Evolutionary conservation across 345 rosid species (phyloP).

Genomic region (Clausena lansium): DNA sequence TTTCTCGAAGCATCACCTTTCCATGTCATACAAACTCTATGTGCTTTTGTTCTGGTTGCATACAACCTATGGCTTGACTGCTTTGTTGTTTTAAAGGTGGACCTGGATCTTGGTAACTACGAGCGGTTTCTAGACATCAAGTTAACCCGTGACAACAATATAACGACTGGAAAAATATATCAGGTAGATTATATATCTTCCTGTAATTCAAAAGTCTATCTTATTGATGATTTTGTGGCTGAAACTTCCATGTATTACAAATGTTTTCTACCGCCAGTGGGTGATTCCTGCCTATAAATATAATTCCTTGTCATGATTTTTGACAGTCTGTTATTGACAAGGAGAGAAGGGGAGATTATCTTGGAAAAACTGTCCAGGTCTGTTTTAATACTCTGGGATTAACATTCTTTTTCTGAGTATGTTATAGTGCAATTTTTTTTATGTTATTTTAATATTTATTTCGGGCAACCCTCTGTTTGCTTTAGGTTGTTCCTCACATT

Average conservation of each 20-base stretch:
- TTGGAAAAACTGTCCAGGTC: conserved; percentile 99
- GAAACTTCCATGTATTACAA: not conserved
- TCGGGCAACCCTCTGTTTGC: conserved; percentile 10
- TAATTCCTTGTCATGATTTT: conserved; percentile 12
- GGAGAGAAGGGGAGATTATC: conserved; percentile 93
- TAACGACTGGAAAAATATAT: conserved; percentile 83
- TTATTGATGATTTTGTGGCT: not conserved
- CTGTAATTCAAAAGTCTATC: not conserved
- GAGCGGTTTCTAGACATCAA: conserved; percentile 73
- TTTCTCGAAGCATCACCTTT: not conserved
- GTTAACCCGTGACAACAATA: conserved; percentile 73
- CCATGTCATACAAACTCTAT: not conserved
- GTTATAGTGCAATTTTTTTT: not conserved
- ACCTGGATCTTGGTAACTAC: conserved; percentile 85
- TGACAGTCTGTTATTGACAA: conserved; percentile 75
- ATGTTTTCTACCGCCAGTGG: not conserved
- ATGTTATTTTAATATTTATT: not conserved
- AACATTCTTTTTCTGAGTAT: not conserved
- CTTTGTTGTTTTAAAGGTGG: conserved; percentile 49
- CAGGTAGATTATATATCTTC: conserved; percentile 43
- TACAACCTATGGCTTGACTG: not conserved
- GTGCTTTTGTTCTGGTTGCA: not conserved
- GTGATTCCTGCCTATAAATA: not conserved
- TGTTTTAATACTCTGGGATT: not conserved
- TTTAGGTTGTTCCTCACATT: conserved; percentile 90